Conservation (phyloP, 306 rosid species). For the Cucumis melo region DNA sequence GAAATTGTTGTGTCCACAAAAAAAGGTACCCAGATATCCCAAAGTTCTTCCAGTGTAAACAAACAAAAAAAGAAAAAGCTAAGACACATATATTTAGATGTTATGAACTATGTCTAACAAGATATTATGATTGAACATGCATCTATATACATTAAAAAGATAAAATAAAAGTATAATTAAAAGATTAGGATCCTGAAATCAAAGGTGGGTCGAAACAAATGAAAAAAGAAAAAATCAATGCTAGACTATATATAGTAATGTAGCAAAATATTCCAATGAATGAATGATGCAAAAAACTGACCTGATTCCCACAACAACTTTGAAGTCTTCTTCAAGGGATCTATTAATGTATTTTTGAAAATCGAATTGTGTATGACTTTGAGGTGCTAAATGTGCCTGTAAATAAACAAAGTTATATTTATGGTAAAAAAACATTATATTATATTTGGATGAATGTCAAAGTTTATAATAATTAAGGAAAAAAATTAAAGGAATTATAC, state of each 20-base stretch:
- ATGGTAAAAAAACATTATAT: not conserved
- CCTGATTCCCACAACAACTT: slow-evolving; percentile 88
- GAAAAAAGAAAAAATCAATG: no score
- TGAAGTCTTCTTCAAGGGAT: slow-evolving; percentile 83
- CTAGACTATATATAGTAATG: not conserved
- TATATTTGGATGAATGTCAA: not conserved
- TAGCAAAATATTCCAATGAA: not conserved
- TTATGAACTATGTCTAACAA: no score
- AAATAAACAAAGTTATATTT: no score
- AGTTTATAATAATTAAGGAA: not conserved
- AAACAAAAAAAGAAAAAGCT: no score
- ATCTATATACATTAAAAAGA: not conserved
- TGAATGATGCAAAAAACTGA: not conserved
- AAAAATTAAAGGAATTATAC: not conserved
- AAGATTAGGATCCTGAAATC: no score
- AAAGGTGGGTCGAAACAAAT: not conserved
- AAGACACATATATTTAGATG: no score
- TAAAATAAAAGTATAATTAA: no score
- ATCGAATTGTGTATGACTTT: slow-evolving; percentile 50
- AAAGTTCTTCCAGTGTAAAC: no score
- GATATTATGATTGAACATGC: no score
- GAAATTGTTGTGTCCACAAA: no score
- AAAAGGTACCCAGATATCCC: no score
- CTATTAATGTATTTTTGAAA: slow-evolving; percentile 72
- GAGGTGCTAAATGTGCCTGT: slow-evolving; percentile 93